Percentiles rank a stretch among this genome's conserved stretches.
Conservation (phyloP, 2,329 filamentous ascomycete genomes). For the Diplodia corticola region DNA sequence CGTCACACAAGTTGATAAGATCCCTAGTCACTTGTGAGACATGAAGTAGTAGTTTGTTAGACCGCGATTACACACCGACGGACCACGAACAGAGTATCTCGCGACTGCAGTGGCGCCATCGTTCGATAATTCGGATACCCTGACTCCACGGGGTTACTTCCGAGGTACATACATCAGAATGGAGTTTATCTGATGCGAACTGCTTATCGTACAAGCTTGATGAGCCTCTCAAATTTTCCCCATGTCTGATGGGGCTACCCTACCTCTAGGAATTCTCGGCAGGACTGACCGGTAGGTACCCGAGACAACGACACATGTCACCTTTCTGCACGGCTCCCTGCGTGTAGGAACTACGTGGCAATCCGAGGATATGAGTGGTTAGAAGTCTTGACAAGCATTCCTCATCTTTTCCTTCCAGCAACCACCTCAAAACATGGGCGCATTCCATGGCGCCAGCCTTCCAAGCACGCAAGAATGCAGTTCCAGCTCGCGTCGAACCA, state of each 20-base stretch:
- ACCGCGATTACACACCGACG: neutral
- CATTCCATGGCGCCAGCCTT: conserved; percentile 4
- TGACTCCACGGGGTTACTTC: neutral
- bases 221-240: neutral
- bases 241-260: neutral
- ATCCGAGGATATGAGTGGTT: neutral
- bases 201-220: neutral
- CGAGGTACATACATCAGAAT: neutral
- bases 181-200: neutral
- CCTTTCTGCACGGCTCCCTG: neutral
- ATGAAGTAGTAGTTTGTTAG: neutral
- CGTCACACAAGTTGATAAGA: neutral
- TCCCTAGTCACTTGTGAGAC: neutral
- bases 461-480: neutral
- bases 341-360: neutral
- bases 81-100: neutral
- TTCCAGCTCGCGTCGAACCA: neutral
- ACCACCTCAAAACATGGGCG: neutral
- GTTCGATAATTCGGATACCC: neutral
- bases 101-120: neutral
- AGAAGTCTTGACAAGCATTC: neutral
- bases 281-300: neutral
- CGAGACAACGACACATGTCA: neutral
- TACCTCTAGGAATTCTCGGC: neutral
- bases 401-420: neutral